Conservation (phyloP, 2,329 filamentous ascomycete genomes). For the Apiospora aurea region DNA sequence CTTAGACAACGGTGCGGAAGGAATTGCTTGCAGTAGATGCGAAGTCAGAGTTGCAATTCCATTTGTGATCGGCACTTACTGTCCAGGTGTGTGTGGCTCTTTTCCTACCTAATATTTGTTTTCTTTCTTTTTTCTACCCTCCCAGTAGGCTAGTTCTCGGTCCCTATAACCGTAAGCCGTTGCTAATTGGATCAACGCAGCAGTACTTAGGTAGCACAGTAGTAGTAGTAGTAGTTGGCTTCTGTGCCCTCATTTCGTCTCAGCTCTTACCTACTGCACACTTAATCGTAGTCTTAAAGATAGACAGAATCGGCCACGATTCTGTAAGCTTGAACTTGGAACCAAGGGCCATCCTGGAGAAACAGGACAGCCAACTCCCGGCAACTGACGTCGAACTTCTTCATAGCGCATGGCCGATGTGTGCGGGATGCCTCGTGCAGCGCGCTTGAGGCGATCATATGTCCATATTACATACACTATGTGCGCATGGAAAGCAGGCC, state of each 20-base stretch:
- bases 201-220: not conserved
- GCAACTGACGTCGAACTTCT: conserved; percentile 3
- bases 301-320: not conserved
- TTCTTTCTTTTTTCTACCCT: not conserved
- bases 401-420: conserved; percentile 15
- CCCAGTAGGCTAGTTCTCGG: conserved; percentile 2
- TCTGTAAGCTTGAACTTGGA: not conserved
- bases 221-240: not conserved
- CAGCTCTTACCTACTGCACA: not conserved
- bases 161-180: not conserved
- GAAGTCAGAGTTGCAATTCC: not conserved
- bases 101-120: not conserved
- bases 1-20: conserved; percentile 5
- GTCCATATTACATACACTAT: not conserved
- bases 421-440: conserved; percentile 8
- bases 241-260: conserved; percentile 8
- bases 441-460: not conserved
- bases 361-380: not conserved
- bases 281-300: not conserved
- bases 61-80: not conserved
- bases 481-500: not conserved
- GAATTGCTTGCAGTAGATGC: conserved; percentile 1
- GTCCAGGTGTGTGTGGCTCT: not conserved
- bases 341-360: conserved; percentile 19
- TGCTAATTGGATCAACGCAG: not conserved